phyloP scores from a whole-genome alignment of 2,329 filamentous ascomycete genomes.

The Cercospora citrullina region DNA sequence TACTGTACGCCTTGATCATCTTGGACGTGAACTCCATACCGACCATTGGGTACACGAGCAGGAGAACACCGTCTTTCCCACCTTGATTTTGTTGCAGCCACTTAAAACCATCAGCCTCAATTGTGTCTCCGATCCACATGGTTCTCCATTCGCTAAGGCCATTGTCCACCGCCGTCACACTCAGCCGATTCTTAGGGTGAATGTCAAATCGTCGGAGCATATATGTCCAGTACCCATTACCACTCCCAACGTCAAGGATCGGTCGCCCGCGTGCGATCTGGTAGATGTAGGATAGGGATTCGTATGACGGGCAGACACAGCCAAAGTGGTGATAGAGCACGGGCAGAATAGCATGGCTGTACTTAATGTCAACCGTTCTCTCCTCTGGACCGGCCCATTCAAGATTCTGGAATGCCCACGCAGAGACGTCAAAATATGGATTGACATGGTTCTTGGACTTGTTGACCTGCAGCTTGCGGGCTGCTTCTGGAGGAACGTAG shows the following conservation, averaged over 20 bases:
- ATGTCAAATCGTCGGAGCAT: slow-evolving; percentile 62
- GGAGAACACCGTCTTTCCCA: slow-evolving; percentile 59
- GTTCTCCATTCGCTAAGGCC: slow-evolving; percentile 67
- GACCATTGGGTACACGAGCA: slow-evolving; percentile 73
- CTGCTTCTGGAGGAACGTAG: slow-evolving; percentile 52
- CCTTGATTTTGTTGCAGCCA: slow-evolving; percentile 56
- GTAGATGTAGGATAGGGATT: slow-evolving; percentile 62
- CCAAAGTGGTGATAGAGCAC: slow-evolving; percentile 79
- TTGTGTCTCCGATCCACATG: slow-evolving; percentile 67
- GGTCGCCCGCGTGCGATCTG: slow-evolving; percentile 53
- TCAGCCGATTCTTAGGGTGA: slow-evolving; percentile 41
- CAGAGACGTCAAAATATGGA: slow-evolving; percentile 68
- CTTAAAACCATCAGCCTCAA: slow-evolving; percentile 59
- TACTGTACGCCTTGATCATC: slow-evolving; percentile 59
- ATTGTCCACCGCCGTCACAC: slow-evolving; percentile 64
- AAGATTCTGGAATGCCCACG: slow-evolving; percentile 63
- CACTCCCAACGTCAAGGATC: slow-evolving; percentile 67
- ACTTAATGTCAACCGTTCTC: slow-evolving; percentile 54
- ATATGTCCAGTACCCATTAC: slow-evolving; percentile 74
- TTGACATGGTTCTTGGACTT: slow-evolving; percentile 56
- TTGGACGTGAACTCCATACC: slow-evolving; percentile 65
- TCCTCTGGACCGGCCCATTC: slow-evolving; percentile 65
- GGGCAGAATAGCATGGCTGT: slow-evolving; percentile 68
- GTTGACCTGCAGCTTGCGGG: slow-evolving; percentile 37
- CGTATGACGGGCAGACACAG: slow-evolving; percentile 68